These are phyloP conservation scores for Lactarius pseudohatsudake DNA, from an alignment of 768 basidiomycete genomes.

Conservation along the genomic window DNA sequence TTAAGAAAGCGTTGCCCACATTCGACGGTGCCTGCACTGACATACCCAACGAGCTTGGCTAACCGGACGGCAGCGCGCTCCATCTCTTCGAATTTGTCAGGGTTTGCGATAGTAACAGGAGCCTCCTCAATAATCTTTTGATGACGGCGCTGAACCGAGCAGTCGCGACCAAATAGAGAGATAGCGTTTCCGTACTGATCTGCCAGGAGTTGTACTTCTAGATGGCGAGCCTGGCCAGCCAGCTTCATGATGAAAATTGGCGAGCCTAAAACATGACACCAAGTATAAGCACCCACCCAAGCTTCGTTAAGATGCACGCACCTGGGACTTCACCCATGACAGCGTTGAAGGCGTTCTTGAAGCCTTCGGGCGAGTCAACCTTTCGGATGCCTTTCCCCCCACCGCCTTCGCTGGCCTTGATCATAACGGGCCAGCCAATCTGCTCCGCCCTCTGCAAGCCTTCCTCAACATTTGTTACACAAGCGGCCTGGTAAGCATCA, in stretches of 20 bases:
- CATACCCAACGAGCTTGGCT: constrained; percentile 98
- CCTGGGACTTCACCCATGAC: constrained; percentile 97
- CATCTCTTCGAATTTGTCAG: constrained; percentile 94
- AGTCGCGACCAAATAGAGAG: constrained; percentile 97
- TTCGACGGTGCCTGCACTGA: constrained; percentile 98
- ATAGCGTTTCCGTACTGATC: constrained; percentile 99
- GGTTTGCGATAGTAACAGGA: constrained; percentile 94
- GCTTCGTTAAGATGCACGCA: constrained; percentile 37
- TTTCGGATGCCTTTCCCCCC: constrained; percentile 99
- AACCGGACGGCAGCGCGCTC: constrained; percentile 98
- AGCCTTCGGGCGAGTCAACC: constrained; percentile 81
- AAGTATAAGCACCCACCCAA: constrained; percentile 18
- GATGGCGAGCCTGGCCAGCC: constrained; percentile 93
- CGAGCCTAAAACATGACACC: constrained; percentile 57
- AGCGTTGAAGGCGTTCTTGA: constrained; percentile 93
- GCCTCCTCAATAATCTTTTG: constrained; percentile 99
- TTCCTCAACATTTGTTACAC: constrained; percentile 84
- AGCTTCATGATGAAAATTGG: constrained; percentile 99
- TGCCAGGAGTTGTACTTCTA: constrained; percentile 97
- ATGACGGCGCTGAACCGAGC: constrained; percentile 98
- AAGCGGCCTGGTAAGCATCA: constrained; percentile 83
- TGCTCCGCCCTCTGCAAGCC: constrained; percentile 79
- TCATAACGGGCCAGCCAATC: constrained; percentile 98
- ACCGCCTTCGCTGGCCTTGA: constrained; percentile 98
- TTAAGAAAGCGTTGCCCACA: constrained; percentile 49